These are phyloP conservation scores for Trifolium subterraneum DNA, from an alignment of 306 rosid genomes.

Conservation along the genomic window DNA sequence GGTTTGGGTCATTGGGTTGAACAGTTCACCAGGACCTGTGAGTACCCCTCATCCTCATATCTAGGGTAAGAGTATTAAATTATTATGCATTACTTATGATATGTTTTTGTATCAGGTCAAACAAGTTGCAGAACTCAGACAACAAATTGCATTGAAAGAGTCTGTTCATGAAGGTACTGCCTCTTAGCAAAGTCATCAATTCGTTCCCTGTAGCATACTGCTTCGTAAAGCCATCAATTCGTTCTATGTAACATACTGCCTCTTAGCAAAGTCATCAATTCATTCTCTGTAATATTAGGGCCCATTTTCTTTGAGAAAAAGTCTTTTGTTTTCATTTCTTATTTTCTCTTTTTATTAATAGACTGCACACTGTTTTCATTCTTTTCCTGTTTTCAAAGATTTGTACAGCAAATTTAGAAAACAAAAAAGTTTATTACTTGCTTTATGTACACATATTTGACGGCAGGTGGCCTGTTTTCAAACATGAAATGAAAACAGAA, in stretches of 20 bases:
- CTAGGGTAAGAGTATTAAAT: slow-evolving; percentile 20
- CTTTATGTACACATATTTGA: not conserved
- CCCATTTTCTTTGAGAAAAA: not conserved
- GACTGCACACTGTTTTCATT: not conserved
- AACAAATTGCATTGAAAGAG: slow-evolving; percentile 67
- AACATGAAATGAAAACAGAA: not conserved
- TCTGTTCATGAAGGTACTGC: slow-evolving; percentile 72
- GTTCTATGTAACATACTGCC: too few species aligned
- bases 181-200: not conserved
- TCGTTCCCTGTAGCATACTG: too few species aligned
- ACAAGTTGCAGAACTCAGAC: slow-evolving; percentile 71
- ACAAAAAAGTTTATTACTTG: not conserved
- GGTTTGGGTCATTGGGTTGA: too few species aligned
- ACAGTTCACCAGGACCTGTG: too few species aligned
- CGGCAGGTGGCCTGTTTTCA: not conserved
- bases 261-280: too few species aligned
- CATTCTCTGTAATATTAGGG: not conserved
- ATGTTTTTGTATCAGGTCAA: slow-evolving; percentile 61
- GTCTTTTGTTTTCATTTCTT: not conserved
- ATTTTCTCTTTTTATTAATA: not conserved
- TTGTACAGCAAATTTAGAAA: not conserved
- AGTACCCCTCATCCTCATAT: slow-evolving; percentile 19
- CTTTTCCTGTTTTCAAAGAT: not conserved
- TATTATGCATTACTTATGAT: slow-evolving; percentile 24
- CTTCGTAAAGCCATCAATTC: too few species aligned